Conservation (phyloP, 139 green algal genomes). For the Edaphochlamys debaryana region DNA sequence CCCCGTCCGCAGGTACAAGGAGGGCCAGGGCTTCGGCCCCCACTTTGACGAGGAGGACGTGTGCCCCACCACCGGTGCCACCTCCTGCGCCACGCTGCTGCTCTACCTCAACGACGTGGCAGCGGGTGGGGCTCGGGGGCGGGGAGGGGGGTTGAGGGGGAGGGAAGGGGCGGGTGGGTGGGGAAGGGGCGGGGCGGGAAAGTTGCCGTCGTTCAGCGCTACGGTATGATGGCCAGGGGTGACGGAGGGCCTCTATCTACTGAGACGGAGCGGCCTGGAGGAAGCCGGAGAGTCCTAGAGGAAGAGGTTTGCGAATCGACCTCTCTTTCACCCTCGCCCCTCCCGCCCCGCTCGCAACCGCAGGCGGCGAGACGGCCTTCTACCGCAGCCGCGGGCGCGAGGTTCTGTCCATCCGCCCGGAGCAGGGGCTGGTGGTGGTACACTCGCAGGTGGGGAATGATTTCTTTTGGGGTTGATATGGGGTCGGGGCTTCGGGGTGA, state of each 20-base stretch:
- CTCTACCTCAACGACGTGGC: slow-evolving; percentile 31
- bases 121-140: no score
- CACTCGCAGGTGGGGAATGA: slow-evolving; percentile 12
- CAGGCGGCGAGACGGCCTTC: slow-evolving; percentile 33
- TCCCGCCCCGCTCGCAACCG: no score
- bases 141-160: no score
- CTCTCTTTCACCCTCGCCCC: no score
- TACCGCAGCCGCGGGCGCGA: slow-evolving; percentile 18
- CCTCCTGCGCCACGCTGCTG: slow-evolving; percentile 19
- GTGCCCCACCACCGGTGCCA: not conserved
- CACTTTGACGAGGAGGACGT: slow-evolving; percentile 32
- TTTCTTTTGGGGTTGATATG: not conserved
- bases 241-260: no score
- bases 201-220: no score
- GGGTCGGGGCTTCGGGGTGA: not conserved
- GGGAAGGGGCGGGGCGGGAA: no score
- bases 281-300: no score
- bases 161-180: no score
- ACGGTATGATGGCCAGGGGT: no score
- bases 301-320: no score
- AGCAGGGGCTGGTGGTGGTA: slow-evolving; percentile 17
- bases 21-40: slow-evolving; percentile 29
- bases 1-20: slow-evolving; percentile 6
- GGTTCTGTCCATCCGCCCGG: not conserved
- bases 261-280: no score